Evolutionary conservation across 1,284 basidiomycete genomes (phyloP), one percentile per base, ranked within the genome.

Genomic region (Cryptococcus maquisensis): DNA sequence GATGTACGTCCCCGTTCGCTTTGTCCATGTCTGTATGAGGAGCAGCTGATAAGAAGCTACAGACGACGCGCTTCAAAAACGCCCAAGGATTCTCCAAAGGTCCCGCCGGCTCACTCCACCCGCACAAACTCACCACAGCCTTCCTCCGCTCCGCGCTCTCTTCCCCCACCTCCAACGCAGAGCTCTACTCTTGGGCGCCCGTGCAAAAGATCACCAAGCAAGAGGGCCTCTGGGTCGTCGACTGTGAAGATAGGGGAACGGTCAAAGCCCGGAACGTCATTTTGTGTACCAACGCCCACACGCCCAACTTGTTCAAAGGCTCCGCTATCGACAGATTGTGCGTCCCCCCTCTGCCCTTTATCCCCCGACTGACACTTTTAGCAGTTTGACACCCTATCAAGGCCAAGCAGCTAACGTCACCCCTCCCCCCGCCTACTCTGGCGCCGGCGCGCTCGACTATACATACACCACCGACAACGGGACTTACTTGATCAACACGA

Each of bases 231-330:
- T 60, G 62, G 63, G 26, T 28, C 0, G 60, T 70, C 16, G 59
- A 66, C 36, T 64, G 60, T 8, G 55, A 52, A 2, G 53, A 47
- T 0, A 51, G 64, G 6, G 69, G 72, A 1, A 51, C 15, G 2
- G 38, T 73, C 24, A 55, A 35, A 4, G 64, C 69, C 1, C 46
- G 45, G 38, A 51, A 65, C 23, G 65, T 73, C 12, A 54, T 72
- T 9, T 32, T 72, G 13, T 68, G 64, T 18, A 66, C 70, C 2
- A 70, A 71, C 43, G 72, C 63, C 1, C 69, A 72, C 55, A 72
- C 70, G 0, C 51, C 49, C 3, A 60, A 71, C 48, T 56, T 73
- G 16, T 64, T 71, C 55, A 52, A 59, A 23, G 57, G 52, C 10
- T 43, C 46, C n/a, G 20, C 39, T 21, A 53, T 60, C 45, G 57